Conservation (phyloP, 2,329 filamentous ascomycete species). For the Hypoxylon sp. region DNA sequence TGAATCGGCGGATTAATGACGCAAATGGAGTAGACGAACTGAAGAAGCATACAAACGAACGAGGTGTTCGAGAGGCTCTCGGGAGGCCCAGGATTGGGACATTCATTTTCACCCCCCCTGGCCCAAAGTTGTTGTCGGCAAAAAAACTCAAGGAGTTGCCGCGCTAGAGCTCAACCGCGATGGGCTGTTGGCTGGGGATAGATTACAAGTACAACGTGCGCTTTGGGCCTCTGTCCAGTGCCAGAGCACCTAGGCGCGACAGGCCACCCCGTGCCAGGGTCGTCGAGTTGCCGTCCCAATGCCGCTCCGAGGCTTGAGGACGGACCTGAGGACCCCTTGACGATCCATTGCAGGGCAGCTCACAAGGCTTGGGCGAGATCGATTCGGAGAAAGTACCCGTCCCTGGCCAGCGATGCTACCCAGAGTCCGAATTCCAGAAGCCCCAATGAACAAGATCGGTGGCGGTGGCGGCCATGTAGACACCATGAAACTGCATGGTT, state of each 20-base stretch:
- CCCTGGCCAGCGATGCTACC: constrained; percentile 47
- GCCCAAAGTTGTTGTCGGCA: constrained; percentile 29
- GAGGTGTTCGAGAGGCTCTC: constrained; percentile 47
- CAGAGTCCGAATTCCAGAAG: constrained; percentile 45
- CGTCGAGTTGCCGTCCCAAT: constrained; percentile 33
- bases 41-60: constrained; percentile 50
- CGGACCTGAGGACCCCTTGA: constrained; percentile 43
- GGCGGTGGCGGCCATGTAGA: constrained; percentile 53
- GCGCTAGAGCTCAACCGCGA: constrained; percentile 30
- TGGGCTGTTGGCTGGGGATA: constrained; percentile 21
- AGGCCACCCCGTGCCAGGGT: constrained; percentile 27
- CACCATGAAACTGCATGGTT: constrained; percentile 53
- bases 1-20: constrained; percentile 53
- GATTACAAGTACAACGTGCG: constrained; percentile 32
- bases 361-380: constrained; percentile 50
- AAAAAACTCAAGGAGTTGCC: constrained; percentile 40
- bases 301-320: constrained; percentile 39
- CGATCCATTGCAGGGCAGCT: constrained; percentile 50
- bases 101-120: constrained; percentile 21
- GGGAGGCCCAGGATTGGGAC: constrained; percentile 32
- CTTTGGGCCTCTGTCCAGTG: constrained; percentile 37
- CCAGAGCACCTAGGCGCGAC: constrained; percentile 32
- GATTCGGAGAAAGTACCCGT: constrained; percentile 48
- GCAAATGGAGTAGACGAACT: constrained; percentile 51
- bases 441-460: constrained; percentile 51